A percentile compares a stretch with the other conserved stretches of the same genome.
phyloP scores from a whole-genome alignment of 345 rosid genomes.

The Hevea brasiliensis region DNA sequence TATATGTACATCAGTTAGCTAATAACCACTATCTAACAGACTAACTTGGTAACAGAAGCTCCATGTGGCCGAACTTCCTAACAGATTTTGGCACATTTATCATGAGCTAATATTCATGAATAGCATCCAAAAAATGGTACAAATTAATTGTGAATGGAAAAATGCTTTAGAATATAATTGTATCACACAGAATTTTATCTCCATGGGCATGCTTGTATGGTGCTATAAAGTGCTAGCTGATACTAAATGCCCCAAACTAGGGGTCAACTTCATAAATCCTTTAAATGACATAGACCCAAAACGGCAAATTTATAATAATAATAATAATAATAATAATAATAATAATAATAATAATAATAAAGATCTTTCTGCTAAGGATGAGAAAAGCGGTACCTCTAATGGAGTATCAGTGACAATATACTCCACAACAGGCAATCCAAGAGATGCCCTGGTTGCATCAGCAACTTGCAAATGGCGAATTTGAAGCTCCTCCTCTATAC shows the following conservation, averaged over 20 bases:
- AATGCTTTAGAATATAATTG: neutral
- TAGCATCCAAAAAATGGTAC: neutral
- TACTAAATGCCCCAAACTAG: neutral
- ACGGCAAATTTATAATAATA: neutral
- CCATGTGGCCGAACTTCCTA: too few relatives aligned
- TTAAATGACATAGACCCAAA: neutral
- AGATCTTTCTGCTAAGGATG: neutral
- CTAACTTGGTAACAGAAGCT: too few relatives aligned
- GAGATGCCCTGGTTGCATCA: conserved; percentile 75
- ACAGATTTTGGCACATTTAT: too few relatives aligned
- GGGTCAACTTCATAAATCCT: neutral
- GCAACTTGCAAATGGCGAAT: conserved; percentile 62
- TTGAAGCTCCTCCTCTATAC: conserved; percentile 56
- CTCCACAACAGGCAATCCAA: conserved; percentile 62
- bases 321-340: too few relatives aligned
- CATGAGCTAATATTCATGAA: neutral
- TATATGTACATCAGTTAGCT: too few relatives aligned
- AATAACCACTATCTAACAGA: too few relatives aligned
- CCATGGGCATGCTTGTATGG: neutral
- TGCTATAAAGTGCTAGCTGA: neutral
- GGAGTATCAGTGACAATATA: conserved; percentile 50
- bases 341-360: too few relatives aligned
- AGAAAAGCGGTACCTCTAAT: conserved; percentile 30
- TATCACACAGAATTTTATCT: neutral
- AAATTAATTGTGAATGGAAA: neutral